phyloP scores from a whole-genome alignment of 208 protist genomes.

The Willaertia magna region DNA sequence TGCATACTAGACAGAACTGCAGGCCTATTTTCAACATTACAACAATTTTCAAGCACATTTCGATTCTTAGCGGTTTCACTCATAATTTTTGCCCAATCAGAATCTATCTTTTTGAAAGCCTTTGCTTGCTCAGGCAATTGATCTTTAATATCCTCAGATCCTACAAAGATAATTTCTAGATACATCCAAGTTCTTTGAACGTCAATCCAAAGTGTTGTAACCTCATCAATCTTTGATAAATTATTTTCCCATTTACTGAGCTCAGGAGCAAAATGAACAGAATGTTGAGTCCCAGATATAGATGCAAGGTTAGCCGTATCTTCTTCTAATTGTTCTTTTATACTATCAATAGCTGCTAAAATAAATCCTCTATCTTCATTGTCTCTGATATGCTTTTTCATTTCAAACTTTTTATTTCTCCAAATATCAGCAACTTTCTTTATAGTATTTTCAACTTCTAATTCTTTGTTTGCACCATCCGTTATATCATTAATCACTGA shows the following conservation, averaged over 20 bases:
- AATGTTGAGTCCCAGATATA: constrained; percentile 89
- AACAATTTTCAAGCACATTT: constrained; percentile 79
- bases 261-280: constrained; percentile 82
- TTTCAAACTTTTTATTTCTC: constrained; percentile 64
- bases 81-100: constrained; percentile 91
- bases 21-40: constrained; percentile 64
- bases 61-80: constrained; percentile 67
- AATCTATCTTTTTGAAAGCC: constrained; percentile 91
- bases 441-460: constrained; percentile 86
- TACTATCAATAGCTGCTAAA: constrained; percentile 83
- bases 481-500: constrained; percentile 87
- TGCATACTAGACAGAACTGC: constrained; percentile 74
- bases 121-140: constrained; percentile 95
- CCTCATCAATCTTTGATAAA: constrained; percentile 85
- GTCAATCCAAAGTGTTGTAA: constrained; percentile 87
- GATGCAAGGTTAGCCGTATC: constrained; percentile 92
- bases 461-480: constrained; percentile 74
- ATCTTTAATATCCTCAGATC: constrained; percentile 92
- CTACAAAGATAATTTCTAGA: constrained; percentile 97
- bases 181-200: constrained; percentile 99
- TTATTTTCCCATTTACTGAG: constrained; percentile 88
- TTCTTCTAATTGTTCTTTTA: constrained; percentile 91
- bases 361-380: constrained; percentile 64
- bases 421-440: constrained; percentile 82
- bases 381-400: constrained; percentile 73